Evolutionary conservation across 805 yeast species (phyloP).

Genomic region (Myxozyma neotropica): DNA sequence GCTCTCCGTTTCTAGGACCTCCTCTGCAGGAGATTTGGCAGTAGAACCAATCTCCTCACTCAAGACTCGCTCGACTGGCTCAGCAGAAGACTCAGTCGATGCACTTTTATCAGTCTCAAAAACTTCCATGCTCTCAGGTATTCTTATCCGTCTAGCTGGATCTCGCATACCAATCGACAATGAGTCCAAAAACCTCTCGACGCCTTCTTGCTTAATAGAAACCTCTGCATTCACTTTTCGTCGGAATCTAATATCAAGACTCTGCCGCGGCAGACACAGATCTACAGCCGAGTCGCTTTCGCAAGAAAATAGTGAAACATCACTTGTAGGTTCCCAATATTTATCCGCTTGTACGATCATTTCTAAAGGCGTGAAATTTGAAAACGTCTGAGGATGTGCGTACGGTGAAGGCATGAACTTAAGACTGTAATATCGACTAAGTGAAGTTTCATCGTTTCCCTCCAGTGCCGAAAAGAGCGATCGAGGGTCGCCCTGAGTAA

Average conservation of each 20-base stretch:
- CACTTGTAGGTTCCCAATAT: neutral
- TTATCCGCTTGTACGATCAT: slow-evolving; percentile 14
- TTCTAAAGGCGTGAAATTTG: slow-evolving; percentile 14
- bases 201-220: neutral
- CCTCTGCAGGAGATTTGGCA: no score
- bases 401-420: slow-evolving; percentile 26
- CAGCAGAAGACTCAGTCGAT: no score
- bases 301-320: neutral
- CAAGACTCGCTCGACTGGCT: neutral
- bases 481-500: neutral
- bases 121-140: slow-evolving; percentile 19
- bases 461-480: neutral
- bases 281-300: slow-evolving; percentile 13
- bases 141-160: neutral
- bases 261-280: slow-evolving; percentile 20
- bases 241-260: slow-evolving; percentile 19
- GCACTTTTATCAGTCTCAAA: neutral
- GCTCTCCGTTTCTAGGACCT: no score
- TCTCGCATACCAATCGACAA: slow-evolving; percentile 5
- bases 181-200: slow-evolving; percentile 13
- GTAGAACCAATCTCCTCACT: neutral
- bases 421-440: slow-evolving; percentile 8
- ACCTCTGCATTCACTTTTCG: slow-evolving; percentile 7
- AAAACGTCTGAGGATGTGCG: slow-evolving; percentile 19
- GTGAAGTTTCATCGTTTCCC: neutral